These are phyloP conservation scores for Colletotrichum phormii DNA, from an alignment of 2,329 filamentous ascomycete species.

Conservation along the genomic window DNA sequence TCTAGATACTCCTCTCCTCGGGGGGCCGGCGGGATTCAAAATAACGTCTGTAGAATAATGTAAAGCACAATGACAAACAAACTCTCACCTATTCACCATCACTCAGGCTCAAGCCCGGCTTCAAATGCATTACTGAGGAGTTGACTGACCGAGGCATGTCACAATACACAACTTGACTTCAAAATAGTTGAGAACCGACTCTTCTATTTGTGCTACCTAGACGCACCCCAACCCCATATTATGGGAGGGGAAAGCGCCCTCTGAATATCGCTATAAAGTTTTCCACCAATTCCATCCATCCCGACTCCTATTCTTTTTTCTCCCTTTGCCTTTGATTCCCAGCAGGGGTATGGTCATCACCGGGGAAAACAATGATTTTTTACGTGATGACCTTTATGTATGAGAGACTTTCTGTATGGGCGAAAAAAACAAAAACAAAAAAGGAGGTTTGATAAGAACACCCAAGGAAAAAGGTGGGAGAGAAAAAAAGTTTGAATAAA, in stretches of 20 bases:
- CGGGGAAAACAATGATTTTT: slow-evolving; percentile 20
- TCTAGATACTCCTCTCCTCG: not conserved
- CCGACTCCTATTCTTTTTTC: not conserved
- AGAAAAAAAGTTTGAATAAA: slow-evolving; percentile 37
- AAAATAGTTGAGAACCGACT: slow-evolving; percentile 9
- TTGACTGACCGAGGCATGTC: not conserved
- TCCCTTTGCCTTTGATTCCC: not conserved
- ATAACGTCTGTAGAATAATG: slow-evolving; percentile 28
- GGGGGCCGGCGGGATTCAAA: not conserved
- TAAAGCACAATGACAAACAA: not conserved
- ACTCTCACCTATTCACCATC: too few relatives aligned
- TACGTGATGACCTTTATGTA: slow-evolving; percentile 36
- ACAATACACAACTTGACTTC: not conserved
- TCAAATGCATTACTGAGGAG: not conserved
- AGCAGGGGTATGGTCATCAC: slow-evolving; percentile 9
- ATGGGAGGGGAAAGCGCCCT: slow-evolving; percentile 14
- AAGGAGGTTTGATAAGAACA: slow-evolving; percentile 34
- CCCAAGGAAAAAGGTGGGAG: slow-evolving; percentile 12
- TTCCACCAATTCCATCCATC: slow-evolving; percentile 1
- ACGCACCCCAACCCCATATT: slow-evolving; percentile 2
- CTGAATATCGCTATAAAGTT: slow-evolving; percentile 19
- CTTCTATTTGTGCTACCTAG: slow-evolving; percentile 33
- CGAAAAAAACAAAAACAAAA: slow-evolving; percentile 36
- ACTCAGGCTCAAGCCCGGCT: too few relatives aligned
- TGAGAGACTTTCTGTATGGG: slow-evolving; percentile 30